Conservation (phyloP, 1,284 basidiomycete genomes). For the Fomitopsis pinicola region DNA sequence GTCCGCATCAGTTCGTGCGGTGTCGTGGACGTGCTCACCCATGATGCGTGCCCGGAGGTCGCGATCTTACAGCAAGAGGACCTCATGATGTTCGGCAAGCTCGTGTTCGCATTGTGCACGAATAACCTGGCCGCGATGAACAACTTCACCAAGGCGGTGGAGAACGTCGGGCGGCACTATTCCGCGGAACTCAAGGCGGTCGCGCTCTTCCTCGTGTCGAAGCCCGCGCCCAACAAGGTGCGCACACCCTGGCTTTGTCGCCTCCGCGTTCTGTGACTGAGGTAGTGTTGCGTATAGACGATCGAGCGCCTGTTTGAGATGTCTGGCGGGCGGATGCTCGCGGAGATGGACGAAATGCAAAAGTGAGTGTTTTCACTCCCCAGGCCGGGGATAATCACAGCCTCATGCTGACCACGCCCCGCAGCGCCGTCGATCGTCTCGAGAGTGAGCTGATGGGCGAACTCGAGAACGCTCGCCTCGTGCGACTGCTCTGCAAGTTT, state of each 20-base stretch:
- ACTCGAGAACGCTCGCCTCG: constrained; percentile 95
- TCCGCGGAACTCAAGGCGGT: constrained; percentile 81
- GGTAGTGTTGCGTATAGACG: constrained; percentile 37
- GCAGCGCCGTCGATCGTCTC: constrained; percentile 75
- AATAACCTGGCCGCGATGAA: constrained; percentile 56
- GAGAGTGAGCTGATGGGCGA: constrained; percentile 86
- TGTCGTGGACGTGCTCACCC: constrained; percentile 79
- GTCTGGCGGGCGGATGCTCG: constrained; percentile 70
- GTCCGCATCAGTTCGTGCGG: constrained; percentile 82
- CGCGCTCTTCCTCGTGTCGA: constrained; percentile 74
- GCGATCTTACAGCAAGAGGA: constrained; percentile 81
- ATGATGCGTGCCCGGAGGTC: constrained; percentile 66
- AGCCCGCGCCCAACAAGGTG: constrained; percentile 64
- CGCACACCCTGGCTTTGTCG: neutral
- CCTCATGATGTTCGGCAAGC: constrained; percentile 79
- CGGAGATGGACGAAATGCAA: constrained; percentile 83
- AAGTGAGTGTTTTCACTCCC: constrained; percentile 44
- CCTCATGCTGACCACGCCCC: neutral
- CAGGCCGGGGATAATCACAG: neutral
- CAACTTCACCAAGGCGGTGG: constrained; percentile 75
- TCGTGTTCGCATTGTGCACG: constrained; percentile 82
- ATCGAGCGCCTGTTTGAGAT: constrained; percentile 81
- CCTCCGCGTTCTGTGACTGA: constrained; percentile 1
- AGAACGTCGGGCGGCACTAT: constrained; percentile 73
- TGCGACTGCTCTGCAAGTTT: constrained; percentile 90